Conservation (phyloP, 139 green algal species). For the Astrephomene gubernaculifera region DNA sequence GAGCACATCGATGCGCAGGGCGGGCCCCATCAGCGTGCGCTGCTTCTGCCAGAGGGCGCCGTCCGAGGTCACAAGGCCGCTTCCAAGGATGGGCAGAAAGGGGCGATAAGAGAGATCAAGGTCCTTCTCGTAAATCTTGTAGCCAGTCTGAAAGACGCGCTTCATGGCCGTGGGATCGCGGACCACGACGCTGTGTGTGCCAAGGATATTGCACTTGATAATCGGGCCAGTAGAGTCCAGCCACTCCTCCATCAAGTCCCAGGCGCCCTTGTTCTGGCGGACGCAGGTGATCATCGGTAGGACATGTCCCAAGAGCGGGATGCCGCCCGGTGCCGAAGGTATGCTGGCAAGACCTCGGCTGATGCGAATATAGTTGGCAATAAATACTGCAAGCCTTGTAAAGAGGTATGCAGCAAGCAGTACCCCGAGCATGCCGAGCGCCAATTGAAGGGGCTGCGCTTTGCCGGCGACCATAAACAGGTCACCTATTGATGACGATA, state of each 20-base stretch:
- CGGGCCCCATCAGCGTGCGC: constrained; percentile 86
- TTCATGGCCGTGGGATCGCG: constrained; percentile 77
- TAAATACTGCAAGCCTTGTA: not conserved
- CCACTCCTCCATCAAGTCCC: constrained; percentile 86
- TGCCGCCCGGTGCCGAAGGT: constrained; percentile 55
- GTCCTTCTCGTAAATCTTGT: constrained; percentile 89
- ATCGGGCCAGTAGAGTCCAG: constrained; percentile 62
- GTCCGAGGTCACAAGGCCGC: constrained; percentile 92
- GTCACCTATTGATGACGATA: constrained; percentile 9
- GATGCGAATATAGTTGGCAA: constrained; percentile 10
- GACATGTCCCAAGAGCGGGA: constrained; percentile 70
- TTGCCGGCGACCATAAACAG: constrained; percentile 1
- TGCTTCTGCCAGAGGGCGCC: constrained; percentile 93
- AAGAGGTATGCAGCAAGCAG: not conserved
- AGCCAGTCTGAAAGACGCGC: constrained; percentile 84
- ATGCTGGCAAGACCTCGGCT: constrained; percentile 32
- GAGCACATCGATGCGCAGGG: constrained; percentile 90
- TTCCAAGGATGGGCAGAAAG: constrained; percentile 95
- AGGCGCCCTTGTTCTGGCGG: constrained; percentile 62
- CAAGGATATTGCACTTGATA: constrained; percentile 75
- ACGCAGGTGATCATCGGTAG: constrained; percentile 64
- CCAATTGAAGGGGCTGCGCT: not conserved
- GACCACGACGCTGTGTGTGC: constrained; percentile 77
- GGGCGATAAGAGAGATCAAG: constrained; percentile 83
- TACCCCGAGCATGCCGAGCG: not conserved